These are phyloP conservation scores for Ehretia macrophylla DNA, from an alignment of 257 asterid species.

Conservation along the genomic window DNA sequence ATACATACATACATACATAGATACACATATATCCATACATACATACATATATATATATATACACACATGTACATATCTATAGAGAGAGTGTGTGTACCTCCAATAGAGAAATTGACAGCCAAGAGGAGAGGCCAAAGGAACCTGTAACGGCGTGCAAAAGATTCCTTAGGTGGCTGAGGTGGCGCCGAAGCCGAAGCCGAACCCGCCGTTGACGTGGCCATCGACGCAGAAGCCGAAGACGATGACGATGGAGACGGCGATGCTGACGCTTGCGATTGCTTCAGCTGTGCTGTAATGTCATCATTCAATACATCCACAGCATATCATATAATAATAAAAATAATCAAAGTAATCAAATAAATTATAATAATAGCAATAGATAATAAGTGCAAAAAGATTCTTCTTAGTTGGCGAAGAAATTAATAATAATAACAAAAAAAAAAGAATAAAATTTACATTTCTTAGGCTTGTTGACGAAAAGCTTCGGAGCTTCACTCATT, in stretches of 20 bases:
- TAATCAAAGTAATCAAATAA: background rate
- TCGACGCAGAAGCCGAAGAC: conserved; percentile 27
- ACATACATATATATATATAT: background rate
- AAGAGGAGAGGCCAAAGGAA: conserved; percentile 64
- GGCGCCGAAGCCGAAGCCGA: conserved; percentile 20
- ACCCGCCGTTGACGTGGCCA: conserved; percentile 31
- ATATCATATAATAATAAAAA: background rate
- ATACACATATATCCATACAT: background rate
- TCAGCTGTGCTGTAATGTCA: conserved; percentile 52
- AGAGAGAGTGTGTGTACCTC: conserved; percentile 39
- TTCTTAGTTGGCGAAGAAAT: background rate
- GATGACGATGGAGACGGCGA: conserved; percentile 24
- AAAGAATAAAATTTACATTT: conserved; percentile 37
- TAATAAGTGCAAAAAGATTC: background rate
- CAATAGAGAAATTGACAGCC: conserved; percentile 65
- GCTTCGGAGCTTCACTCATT: conserved; percentile 60
- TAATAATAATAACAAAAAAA: background rate
- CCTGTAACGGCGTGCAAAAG: conserved; percentile 60
- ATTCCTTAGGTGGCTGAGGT: conserved; percentile 44
- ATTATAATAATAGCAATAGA: background rate
- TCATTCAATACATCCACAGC: background rate
- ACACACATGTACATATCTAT: background rate
- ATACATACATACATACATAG: no score
- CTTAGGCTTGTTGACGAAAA: conserved; percentile 57
- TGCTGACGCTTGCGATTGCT: conserved; percentile 29